These are phyloP conservation scores for Nicotiana otophora DNA, from an alignment of 257 asterid genomes.

Conservation along the genomic window DNA sequence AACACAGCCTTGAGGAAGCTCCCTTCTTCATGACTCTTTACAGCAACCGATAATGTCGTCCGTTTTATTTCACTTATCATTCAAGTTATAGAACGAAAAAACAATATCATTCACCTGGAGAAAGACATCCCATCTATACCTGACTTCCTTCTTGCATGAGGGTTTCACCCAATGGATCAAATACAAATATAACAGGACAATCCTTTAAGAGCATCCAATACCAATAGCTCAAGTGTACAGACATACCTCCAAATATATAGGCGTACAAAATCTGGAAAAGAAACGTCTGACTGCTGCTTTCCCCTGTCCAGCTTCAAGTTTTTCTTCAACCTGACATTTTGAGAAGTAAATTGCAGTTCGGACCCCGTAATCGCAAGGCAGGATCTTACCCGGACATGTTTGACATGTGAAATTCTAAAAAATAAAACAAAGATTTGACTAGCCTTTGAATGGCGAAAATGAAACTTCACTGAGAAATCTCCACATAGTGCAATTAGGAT, in stretches of 20 bases:
- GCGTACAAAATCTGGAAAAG: conserved; percentile 78
- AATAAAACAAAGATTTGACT: background rate
- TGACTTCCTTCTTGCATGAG: background rate
- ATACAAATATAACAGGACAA: background rate
- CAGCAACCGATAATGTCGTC: too few species aligned
- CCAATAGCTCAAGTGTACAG: background rate
- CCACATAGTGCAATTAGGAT: background rate
- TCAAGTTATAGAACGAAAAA: background rate
- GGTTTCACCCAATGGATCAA: background rate
- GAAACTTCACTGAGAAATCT: background rate
- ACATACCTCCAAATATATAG: conserved; percentile 74
- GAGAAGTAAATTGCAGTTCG: too few species aligned
- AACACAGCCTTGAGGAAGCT: background rate
- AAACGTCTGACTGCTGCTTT: conserved; percentile 57
- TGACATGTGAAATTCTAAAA: background rate
- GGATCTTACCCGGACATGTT: background rate
- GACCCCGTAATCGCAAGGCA: too few species aligned
- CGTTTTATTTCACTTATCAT: background rate
- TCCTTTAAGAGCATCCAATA: background rate
- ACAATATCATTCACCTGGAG: background rate
- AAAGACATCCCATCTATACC: background rate
- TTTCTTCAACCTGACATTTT: conserved; percentile 60
- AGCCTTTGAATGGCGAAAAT: background rate
- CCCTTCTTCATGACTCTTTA: background rate
- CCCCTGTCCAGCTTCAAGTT: conserved; percentile 81